A percentile compares a stretch with the other conserved stretches of the same genome.
These are phyloP conservation scores for Coemansia sp. DNA, from an alignment of 192 early-diverging fungal species.

Conservation along the genomic window DNA sequence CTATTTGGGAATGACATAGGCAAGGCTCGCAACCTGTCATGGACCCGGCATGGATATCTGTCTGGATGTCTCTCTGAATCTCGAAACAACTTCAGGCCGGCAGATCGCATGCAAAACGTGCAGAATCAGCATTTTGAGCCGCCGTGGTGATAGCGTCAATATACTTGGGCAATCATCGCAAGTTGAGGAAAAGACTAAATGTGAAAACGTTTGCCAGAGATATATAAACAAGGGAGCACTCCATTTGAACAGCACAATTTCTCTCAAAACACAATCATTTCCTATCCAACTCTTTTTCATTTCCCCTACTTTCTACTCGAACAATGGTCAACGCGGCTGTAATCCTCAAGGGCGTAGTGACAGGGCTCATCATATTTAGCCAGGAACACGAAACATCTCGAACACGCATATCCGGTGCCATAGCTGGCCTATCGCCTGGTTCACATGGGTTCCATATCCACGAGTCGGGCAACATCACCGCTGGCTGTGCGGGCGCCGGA, in stretches of 20 bases:
- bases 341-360: not conserved
- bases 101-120: too few species aligned
- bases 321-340: constrained; percentile 6
- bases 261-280: not conserved
- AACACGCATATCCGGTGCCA: constrained; percentile 50
- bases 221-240: not conserved
- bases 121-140: too few species aligned
- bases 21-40: too few species aligned
- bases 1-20: too few species aligned
- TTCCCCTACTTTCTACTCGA: not conserved
- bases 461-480: constrained; percentile 66
- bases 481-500: constrained; percentile 80
- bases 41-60: too few species aligned
- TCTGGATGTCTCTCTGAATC: too few species aligned
- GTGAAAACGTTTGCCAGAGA: not conserved
- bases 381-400: not conserved
- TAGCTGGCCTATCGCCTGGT: constrained; percentile 67
- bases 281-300: not conserved
- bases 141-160: not conserved
- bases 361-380: not conserved
- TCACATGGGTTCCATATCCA: constrained; percentile 90
- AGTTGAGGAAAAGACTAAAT: not conserved
- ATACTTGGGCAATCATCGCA: not conserved
- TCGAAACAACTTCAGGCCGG: too few species aligned
- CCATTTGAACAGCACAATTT: not conserved